Evolutionary conservation across 164 flowering plant species (phyloP).

Genomic region (Vitis rotundifolia): DNA sequence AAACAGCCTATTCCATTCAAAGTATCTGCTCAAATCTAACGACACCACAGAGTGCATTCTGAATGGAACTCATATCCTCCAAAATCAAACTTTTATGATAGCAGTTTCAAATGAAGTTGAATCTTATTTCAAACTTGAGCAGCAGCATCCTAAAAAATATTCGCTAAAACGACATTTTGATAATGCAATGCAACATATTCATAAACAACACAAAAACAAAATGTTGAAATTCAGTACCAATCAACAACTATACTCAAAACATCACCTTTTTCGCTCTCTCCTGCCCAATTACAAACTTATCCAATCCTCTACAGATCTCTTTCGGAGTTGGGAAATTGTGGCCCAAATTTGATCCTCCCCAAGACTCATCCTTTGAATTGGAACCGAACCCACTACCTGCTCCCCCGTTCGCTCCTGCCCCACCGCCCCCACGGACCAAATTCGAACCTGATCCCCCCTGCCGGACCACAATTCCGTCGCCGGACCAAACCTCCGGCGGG

Average conservation of each 20-base stretch:
- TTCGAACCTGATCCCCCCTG: conserved; percentile 16
- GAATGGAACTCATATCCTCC: too few relatives aligned
- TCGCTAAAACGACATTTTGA: too few relatives aligned
- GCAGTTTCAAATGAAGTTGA: too few relatives aligned
- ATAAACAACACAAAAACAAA: neutral
- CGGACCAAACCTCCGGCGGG: conserved; percentile 88
- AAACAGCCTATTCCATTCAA: too few relatives aligned
- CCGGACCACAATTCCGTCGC: conserved; percentile 49
- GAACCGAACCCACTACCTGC: conserved; percentile 50
- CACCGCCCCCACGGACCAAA: conserved; percentile 30
- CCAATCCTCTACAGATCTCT: conserved; percentile 86
- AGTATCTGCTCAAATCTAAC: too few relatives aligned
- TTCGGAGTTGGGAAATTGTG: conserved; percentile 80
- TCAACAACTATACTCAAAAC: neutral
- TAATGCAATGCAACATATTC: too few relatives aligned
- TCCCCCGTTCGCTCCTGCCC: conserved; percentile 26
- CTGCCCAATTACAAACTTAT: conserved; percentile 94
- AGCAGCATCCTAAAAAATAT: too few relatives aligned
- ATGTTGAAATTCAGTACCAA: neutral
- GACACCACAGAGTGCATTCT: too few relatives aligned
- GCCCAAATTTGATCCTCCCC: conserved; percentile 91
- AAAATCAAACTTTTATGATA: too few relatives aligned
- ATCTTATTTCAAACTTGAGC: too few relatives aligned
- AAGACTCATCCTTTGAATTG: conserved; percentile 53
- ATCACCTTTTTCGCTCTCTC: conserved; percentile 91